Conservation (phyloP, 192 early-diverging fungal genomes). For the Coemansia asiatica region DNA sequence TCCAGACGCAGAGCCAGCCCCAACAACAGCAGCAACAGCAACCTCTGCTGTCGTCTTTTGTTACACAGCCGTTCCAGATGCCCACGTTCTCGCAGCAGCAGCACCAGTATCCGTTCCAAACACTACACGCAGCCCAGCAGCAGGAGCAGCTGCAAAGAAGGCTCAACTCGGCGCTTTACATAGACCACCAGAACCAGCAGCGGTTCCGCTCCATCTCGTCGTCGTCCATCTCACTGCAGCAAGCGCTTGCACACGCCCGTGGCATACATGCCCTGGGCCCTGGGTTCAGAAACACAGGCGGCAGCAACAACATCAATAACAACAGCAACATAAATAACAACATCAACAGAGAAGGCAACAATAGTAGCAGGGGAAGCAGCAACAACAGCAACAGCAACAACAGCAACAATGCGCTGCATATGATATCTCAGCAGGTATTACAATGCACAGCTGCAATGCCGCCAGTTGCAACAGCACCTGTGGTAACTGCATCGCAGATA, state of each 20-base stretch:
- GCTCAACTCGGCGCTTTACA: conserved; percentile 7
- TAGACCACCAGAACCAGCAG: conserved; percentile 15
- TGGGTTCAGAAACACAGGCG: neutral
- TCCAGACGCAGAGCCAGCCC: neutral
- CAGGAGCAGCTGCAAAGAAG: conserved; percentile 12
- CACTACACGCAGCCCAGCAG: conserved; percentile 11
- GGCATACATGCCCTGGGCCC: conserved; percentile 2
- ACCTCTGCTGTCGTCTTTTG: neutral
- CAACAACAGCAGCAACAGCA: neutral
- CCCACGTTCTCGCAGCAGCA: neutral
- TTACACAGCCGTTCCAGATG: conserved; percentile 5
- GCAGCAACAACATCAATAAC: conserved; percentile 1
- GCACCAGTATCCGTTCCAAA: conserved; percentile 3
- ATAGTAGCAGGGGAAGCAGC: neutral
- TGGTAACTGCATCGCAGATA: neutral
- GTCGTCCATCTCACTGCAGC: conserved; percentile 15
- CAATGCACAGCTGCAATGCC: conserved; percentile 11
- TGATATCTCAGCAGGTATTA: conserved; percentile 11
- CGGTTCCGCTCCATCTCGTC: conserved; percentile 15
- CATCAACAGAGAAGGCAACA: conserved; percentile 2
- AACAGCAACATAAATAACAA: neutral
- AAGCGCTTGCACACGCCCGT: neutral
- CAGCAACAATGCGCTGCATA: conserved; percentile 2
- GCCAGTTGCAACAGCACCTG: neutral
- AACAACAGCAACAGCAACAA: neutral